Conservation (phyloP, 2,329 filamentous ascomycete species). For the Fusarium dimerum region DNA sequence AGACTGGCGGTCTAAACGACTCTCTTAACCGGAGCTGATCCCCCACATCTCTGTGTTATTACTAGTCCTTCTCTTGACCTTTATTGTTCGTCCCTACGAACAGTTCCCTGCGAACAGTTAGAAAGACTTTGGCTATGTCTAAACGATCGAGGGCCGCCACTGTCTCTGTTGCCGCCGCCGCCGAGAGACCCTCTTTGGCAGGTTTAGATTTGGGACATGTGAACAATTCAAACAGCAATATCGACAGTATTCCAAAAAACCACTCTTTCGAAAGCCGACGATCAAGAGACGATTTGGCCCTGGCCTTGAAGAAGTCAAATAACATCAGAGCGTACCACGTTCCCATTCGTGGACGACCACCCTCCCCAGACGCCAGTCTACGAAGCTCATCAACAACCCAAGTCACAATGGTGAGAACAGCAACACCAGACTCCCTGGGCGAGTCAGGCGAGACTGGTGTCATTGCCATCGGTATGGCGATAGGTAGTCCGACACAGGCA, state of each 20-base stretch:
- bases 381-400: slow-evolving; percentile 30
- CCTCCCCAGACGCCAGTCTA: slow-evolving; percentile 46
- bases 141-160: slow-evolving; percentile 27
- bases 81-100: slow-evolving; percentile 15
- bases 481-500: slow-evolving; percentile 65
- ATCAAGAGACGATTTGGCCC: slow-evolving; percentile 46
- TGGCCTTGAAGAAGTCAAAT: slow-evolving; percentile 28
- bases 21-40: slow-evolving; percentile 25
- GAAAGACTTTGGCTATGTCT: slow-evolving; percentile 24
- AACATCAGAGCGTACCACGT: slow-evolving; percentile 43
- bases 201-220: not conserved
- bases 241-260: slow-evolving; percentile 6
- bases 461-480: slow-evolving; percentile 69
- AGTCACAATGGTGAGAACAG: slow-evolving; percentile 38
- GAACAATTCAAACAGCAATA: slow-evolving; percentile 1
- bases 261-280: slow-evolving; percentile 40
- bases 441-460: slow-evolving; percentile 32
- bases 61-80: slow-evolving; percentile 23
- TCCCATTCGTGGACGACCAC: slow-evolving; percentile 42
- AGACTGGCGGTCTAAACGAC: slow-evolving; percentile 21
- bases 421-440: slow-evolving; percentile 45
- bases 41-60: slow-evolving; percentile 14
- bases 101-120: slow-evolving; percentile 14
- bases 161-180: slow-evolving; percentile 21
- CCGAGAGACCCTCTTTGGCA: slow-evolving; percentile 14